phyloP scores from a whole-genome alignment of 2,329 filamentous ascomycete species.

The Colletotrichum sp. region DNA sequence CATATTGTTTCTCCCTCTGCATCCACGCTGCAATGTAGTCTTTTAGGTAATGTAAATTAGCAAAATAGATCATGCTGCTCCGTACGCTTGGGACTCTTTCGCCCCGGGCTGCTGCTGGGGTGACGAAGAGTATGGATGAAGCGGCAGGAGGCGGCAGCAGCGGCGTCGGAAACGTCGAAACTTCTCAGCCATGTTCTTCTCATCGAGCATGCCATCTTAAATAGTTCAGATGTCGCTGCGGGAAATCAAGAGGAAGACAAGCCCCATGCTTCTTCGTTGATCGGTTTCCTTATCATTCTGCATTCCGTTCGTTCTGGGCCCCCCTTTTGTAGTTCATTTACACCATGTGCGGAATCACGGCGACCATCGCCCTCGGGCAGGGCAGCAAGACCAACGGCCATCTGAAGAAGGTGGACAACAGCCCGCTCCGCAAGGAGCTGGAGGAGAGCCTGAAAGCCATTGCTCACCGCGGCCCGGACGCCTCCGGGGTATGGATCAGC shows the following conservation, averaged over 20 bases:
- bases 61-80: not conserved
- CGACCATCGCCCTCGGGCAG: slow-evolving; percentile 9
- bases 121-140: not conserved
- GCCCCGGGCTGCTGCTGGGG: not conserved
- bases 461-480: slow-evolving; percentile 36
- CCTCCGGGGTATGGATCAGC: slow-evolving; percentile 32
- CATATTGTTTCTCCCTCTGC: not conserved
- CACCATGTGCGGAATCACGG: slow-evolving; percentile 18
- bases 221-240: not conserved
- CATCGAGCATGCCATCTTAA: not conserved
- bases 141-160: not conserved
- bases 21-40: not conserved
- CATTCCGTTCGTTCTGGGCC: not conserved
- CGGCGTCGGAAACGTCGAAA: not conserved
- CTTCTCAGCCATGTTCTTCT: not conserved
- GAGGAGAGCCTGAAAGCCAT: slow-evolving; percentile 28
- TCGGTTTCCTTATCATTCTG: not conserved
- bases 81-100: not conserved
- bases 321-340: not conserved
- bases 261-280: not conserved
- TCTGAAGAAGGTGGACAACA: not conserved
- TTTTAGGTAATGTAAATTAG: not conserved
- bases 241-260: not conserved
- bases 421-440: slow-evolving; percentile 17
- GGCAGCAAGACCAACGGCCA: not conserved